These are phyloP conservation scores for Dalechampia spathulata DNA, from an alignment of 441 rosid genomes.

Conservation along the genomic window DNA sequence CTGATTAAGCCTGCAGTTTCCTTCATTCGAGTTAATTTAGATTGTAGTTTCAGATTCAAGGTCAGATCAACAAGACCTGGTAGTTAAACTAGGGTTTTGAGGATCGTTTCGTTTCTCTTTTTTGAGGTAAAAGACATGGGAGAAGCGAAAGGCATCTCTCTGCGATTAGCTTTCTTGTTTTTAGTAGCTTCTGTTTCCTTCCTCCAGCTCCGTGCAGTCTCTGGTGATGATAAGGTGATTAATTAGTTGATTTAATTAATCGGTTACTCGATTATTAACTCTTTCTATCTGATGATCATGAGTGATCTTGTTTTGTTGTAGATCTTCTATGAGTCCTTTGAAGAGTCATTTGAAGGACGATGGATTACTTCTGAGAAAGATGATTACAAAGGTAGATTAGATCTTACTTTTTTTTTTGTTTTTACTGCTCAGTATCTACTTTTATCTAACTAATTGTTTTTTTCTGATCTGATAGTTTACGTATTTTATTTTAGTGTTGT, in stretches of 20 bases:
- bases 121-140: slow-evolving; percentile 29
- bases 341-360: slow-evolving; percentile 70
- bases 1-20: slow-evolving; percentile 5
- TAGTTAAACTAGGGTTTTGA: no score
- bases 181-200: slow-evolving; percentile 38
- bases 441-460: no score
- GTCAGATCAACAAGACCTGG: background rate
- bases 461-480: no score
- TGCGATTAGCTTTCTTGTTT: slow-evolving; percentile 37
- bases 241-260: background rate
- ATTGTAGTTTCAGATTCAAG: slow-evolving; percentile 3
- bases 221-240: slow-evolving; percentile 43
- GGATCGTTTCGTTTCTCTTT: no score
- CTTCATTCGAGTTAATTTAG: background rate
- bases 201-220: slow-evolving; percentile 34
- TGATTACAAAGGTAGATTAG: slow-evolving; percentile 82
- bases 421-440: no score
- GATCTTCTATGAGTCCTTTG: slow-evolving; percentile 80
- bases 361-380: slow-evolving; percentile 74
- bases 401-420: no score
- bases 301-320: slow-evolving; percentile 18
- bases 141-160: slow-evolving; percentile 24
- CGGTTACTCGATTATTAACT: background rate
- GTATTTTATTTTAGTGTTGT: no score
- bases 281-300: background rate